phyloP scores from a whole-genome alignment of 108 stramenopile genomes.

The Fistulifera pelliculosa region DNA sequence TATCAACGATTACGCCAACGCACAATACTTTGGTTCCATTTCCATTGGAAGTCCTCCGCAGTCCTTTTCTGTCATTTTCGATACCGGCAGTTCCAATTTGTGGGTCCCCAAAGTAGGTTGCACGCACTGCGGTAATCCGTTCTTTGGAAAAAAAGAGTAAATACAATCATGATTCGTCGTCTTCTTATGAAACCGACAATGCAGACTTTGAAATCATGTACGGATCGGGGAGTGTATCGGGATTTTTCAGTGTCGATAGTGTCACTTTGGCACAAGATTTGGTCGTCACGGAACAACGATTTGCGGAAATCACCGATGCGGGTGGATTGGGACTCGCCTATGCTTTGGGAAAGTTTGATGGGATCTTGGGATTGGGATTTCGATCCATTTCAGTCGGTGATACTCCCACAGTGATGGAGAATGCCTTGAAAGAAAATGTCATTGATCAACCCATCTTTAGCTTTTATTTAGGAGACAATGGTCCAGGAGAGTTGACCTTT shows the following conservation, averaged over 20 bases:
- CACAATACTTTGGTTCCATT: slow-evolving; percentile 71
- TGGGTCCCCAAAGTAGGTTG: slow-evolving; percentile 94
- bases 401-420: slow-evolving; percentile 87
- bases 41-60: slow-evolving; percentile 80
- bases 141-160: slow-evolving; percentile 56
- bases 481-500: slow-evolving; percentile 90
- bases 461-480: slow-evolving; percentile 92
- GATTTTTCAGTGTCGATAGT: slow-evolving; percentile 60
- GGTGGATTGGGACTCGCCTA: slow-evolving; percentile 95
- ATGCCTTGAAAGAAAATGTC: slow-evolving; percentile 76
- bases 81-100: slow-evolving; percentile 94
- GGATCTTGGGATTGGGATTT: slow-evolving; percentile 96
- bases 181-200: slow-evolving; percentile 45
- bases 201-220: slow-evolving; percentile 88
- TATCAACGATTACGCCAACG: slow-evolving; percentile 86
- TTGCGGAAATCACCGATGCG: slow-evolving; percentile 90
- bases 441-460: slow-evolving; percentile 83
- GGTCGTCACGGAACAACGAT: slow-evolving; percentile 51
- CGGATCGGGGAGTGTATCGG: slow-evolving; percentile 69
- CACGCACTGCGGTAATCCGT: slow-evolving; percentile 43
- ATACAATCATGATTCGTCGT: slow-evolving; percentile 44
- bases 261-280: slow-evolving; percentile 73
- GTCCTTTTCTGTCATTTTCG: slow-evolving; percentile 90
- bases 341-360: slow-evolving; percentile 93
- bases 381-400: slow-evolving; percentile 80